Conservation (phyloP, 768 basidiomycete genomes). For the Dacryopinax primogenitus region DNA sequence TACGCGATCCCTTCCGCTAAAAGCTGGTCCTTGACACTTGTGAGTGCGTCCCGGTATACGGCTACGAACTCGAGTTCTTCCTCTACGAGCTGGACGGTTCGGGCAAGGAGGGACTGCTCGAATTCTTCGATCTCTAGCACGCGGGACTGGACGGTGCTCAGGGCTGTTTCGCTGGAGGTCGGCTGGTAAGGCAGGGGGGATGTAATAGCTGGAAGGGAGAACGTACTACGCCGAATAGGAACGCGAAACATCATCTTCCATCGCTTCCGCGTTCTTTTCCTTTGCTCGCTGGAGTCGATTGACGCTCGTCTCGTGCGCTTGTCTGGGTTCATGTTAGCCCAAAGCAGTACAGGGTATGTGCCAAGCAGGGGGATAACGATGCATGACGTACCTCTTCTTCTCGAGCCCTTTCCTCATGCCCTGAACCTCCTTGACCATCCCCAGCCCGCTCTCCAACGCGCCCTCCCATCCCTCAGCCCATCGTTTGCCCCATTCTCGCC, state of each 20-base stretch:
- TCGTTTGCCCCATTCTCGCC: not conserved
- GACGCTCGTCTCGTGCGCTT: not conserved
- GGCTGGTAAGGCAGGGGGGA: not conserved
- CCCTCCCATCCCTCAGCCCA: not conserved
- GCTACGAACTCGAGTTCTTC: not conserved
- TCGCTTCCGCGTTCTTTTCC: constrained; percentile 32
- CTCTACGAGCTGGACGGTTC: not conserved
- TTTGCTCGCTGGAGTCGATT: constrained; percentile 14
- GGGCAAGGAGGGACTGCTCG: not conserved
- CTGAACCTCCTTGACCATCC: not conserved
- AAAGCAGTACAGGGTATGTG: not conserved
- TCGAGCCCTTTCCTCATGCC: not conserved
- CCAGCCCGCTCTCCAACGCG: not conserved
- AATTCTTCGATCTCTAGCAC: not conserved
- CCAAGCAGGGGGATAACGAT: not conserved
- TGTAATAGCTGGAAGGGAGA: not conserved
- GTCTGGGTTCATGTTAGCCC: not conserved
- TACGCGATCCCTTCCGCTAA: not conserved
- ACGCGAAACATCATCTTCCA: constrained; percentile 7
- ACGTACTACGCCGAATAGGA: not conserved
- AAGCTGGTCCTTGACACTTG: not conserved
- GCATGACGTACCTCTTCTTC: not conserved
- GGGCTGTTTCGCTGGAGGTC: not conserved
- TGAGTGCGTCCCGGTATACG: not conserved
- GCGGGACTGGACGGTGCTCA: not conserved